Conservation (phyloP, 192 early-diverging fungal species). For the Podila minutissima region DNA sequence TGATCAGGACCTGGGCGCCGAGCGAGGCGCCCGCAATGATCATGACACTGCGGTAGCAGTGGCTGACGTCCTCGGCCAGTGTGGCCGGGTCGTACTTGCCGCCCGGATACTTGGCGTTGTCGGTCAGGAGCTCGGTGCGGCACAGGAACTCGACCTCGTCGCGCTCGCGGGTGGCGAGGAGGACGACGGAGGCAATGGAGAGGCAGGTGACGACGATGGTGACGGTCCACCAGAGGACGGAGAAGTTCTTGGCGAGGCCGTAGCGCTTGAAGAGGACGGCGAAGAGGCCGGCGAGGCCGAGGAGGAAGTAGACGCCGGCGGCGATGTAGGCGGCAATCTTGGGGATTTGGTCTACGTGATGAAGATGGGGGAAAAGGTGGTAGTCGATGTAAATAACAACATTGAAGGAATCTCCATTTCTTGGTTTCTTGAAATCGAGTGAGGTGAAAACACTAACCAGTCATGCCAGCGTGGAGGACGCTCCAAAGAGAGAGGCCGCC, state of each 20-base stretch:
- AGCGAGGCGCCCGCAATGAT: constrained; percentile 7
- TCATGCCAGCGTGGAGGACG: constrained; percentile 6
- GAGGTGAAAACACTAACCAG: neutral
- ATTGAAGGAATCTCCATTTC: neutral
- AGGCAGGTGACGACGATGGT: constrained; percentile 27
- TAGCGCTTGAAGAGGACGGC: constrained; percentile 42
- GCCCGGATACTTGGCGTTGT: neutral
- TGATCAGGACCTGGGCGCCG: constrained; percentile 17
- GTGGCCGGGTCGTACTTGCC: neutral
- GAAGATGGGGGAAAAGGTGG: neutral
- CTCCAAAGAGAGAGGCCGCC: constrained; percentile 26
- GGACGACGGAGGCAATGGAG: constrained; percentile 9
- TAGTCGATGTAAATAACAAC: neutral
- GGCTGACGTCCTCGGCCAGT: constrained; percentile 12
- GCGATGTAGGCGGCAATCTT: constrained; percentile 15
- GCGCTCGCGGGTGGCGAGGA: constrained; percentile 27
- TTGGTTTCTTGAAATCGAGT: neutral
- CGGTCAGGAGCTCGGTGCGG: constrained; percentile 1
- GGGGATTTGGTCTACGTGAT: constrained; percentile 6
- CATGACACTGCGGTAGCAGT: constrained; percentile 13
- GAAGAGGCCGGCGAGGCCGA: constrained; percentile 31
- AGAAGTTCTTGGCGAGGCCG: constrained; percentile 48
- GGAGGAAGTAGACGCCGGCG: constrained; percentile 22
- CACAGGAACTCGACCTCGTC: constrained; percentile 17
- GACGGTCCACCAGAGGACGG: constrained; percentile 49